Percentiles rank a stretch among this genome's conserved stretches.
phyloP scores from a whole-genome alignment of 2,329 filamentous ascomycete species.

The Alternaria brassicae region DNA sequence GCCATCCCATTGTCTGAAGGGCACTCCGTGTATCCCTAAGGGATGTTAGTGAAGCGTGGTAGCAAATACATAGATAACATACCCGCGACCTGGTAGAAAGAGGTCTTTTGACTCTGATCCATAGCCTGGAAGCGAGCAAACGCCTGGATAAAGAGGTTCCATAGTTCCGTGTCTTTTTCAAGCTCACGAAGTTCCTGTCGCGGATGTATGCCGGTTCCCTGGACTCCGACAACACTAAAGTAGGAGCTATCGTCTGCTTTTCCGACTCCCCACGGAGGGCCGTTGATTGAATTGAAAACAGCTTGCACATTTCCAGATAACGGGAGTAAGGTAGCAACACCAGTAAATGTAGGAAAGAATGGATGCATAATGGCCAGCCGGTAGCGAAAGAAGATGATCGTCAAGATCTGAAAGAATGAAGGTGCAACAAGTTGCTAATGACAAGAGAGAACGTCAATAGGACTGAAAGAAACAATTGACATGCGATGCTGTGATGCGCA shows the following conservation, averaged over 20 bases:
- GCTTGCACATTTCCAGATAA: constrained; percentile 25
- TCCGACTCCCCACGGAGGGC: constrained; percentile 29
- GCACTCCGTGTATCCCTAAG: constrained; percentile 43
- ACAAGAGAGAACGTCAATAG: constrained; percentile 36
- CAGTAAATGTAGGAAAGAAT: constrained; percentile 30
- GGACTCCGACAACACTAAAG: constrained; percentile 45
- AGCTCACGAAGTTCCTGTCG: constrained; percentile 41
- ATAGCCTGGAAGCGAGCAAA: constrained; percentile 42
- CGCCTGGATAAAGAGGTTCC: constrained; percentile 45
- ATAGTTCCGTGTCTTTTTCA: constrained; percentile 39
- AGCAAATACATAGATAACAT: constrained; percentile 6
- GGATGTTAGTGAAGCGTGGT: neutral
- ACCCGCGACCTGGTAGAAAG: constrained; percentile 45
- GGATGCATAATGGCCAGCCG: constrained; percentile 40
- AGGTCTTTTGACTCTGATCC: constrained; percentile 41
- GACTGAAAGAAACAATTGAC: constrained; percentile 32
- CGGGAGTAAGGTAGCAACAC: constrained; percentile 25
- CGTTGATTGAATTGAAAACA: constrained; percentile 25
- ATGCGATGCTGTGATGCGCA: neutral
- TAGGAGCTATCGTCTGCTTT: constrained; percentile 32
- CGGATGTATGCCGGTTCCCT: constrained; percentile 39
- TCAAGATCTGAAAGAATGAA: constrained; percentile 34
- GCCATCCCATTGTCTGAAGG: constrained; percentile 38
- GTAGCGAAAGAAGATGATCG: constrained; percentile 36
- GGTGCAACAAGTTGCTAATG: constrained; percentile 15